Evolutionary conservation across 768 basidiomycete genomes (phyloP).

Genomic region (Phaeotremella fagi): DNA sequence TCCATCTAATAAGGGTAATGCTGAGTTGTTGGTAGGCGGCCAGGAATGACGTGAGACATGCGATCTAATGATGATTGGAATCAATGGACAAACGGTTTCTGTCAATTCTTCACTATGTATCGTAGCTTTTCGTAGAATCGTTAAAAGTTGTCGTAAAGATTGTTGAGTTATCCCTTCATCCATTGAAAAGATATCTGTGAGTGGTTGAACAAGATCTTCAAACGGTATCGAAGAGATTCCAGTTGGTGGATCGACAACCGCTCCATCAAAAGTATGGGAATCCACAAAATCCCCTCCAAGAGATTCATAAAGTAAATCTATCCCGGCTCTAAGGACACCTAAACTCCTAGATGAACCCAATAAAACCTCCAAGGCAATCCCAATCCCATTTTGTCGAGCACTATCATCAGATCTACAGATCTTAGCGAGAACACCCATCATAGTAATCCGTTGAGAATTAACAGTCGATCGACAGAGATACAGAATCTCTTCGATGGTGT

Average conservation of each 20-base stretch:
- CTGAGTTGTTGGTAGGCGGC: constrained; percentile 10
- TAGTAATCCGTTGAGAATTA: constrained; percentile 72
- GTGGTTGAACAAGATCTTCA: constrained; percentile 27
- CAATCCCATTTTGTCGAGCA: constrained; percentile 8
- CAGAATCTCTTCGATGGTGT: constrained; percentile 81
- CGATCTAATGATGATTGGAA: constrained; percentile 18
- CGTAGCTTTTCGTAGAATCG: constrained; percentile 27
- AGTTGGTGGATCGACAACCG: not conserved
- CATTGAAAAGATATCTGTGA: constrained; percentile 27
- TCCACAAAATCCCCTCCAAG: constrained; percentile 8
- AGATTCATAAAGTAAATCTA: constrained; percentile 38
- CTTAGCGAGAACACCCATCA: constrained; percentile 67
- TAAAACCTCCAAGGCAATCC: constrained; percentile 25
- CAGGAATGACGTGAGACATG: constrained; percentile 21
- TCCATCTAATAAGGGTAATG: constrained; percentile 19
- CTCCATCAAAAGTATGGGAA: not conserved
- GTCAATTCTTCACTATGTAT: constrained; percentile 7
- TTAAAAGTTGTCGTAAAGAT: constrained; percentile 32
- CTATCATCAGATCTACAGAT: constrained; percentile 48
- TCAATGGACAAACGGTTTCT: constrained; percentile 21
- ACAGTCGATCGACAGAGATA: constrained; percentile 74
- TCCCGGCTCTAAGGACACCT: constrained; percentile 30
- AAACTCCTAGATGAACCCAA: constrained; percentile 13
- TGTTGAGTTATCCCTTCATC: constrained; percentile 19
- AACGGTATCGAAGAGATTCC: constrained; percentile 23